Conservation (phyloP, 116 monocot species). For the Phalaenopsis hybrid region DNA sequence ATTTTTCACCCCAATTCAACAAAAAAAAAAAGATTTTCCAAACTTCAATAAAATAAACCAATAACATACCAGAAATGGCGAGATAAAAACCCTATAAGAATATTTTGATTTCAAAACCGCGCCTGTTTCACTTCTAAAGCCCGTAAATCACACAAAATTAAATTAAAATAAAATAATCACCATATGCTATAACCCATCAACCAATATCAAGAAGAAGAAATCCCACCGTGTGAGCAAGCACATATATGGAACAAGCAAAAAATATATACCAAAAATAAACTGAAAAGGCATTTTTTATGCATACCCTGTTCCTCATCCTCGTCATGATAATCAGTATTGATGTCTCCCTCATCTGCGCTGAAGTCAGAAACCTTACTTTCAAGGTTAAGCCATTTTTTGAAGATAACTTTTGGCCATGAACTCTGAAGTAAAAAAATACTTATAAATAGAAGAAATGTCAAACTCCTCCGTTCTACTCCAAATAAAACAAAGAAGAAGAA, state of each 20-base stretch:
- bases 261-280: not conserved
- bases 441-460: not conserved
- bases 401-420: constrained; percentile 54
- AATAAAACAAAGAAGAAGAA: not conserved
- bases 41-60: too few species aligned
- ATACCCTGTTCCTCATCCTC: not conserved
- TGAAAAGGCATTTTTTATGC: not conserved
- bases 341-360: constrained; percentile 62
- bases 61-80: too few species aligned
- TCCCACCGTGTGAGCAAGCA: too few species aligned
- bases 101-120: too few species aligned
- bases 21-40: too few species aligned
- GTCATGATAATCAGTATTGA: not conserved
- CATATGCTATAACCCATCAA: too few species aligned
- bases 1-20: too few species aligned
- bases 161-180: too few species aligned
- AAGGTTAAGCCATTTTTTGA: constrained; percentile 87
- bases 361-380: constrained; percentile 56
- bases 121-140: too few species aligned
- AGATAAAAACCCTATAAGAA: too few species aligned
- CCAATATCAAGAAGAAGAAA: not conserved
- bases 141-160: too few species aligned
- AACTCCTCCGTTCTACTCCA: not conserved
- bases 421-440: constrained; percentile 27
- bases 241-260: not conserved